A percentile compares a stretch with the other conserved stretches of the same genome.
Evolutionary conservation across 495 filamentous ascomycete genomes (phyloP).

Genomic region (Penicillium angulare): DNA sequence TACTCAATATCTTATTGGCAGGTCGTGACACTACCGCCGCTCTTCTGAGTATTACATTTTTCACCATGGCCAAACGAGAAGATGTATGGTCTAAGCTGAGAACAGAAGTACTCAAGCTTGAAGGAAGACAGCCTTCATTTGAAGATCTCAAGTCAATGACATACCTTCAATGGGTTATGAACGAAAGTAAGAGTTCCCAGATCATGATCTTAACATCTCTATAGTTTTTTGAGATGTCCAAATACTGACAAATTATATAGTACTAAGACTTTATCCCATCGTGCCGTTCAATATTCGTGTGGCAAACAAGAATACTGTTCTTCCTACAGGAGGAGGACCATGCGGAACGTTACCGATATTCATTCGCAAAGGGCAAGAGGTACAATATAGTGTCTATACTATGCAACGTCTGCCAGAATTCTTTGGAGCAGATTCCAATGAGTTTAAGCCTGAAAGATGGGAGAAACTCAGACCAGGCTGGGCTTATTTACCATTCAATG

Average conservation of each 20-base stretch:
- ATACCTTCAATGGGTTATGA: slow-evolving; percentile 21
- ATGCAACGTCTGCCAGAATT: slow-evolving; percentile 50
- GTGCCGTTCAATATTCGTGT: slow-evolving; percentile 41
- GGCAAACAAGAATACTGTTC: slow-evolving; percentile 35
- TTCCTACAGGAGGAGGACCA: slow-evolving; percentile 51
- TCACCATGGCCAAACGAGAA: slow-evolving; percentile 48
- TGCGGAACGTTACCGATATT: slow-evolving; percentile 58
- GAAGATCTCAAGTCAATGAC: slow-evolving; percentile 30
- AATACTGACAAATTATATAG: neutral
- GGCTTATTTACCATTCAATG: slow-evolving; percentile 35
- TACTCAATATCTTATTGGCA: slow-evolving; percentile 51
- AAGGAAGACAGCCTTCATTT: slow-evolving; percentile 5
- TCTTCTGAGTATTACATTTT: slow-evolving; percentile 52
- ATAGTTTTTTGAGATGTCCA: neutral
- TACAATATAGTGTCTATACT: slow-evolving; percentile 34
- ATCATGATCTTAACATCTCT: too few relatives aligned
- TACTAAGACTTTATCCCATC: slow-evolving; percentile 26
- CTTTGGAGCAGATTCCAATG: slow-evolving; percentile 49
- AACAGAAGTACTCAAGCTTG: slow-evolving; percentile 27
- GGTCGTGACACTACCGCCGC: slow-evolving; percentile 62
- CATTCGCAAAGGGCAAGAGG: slow-evolving; percentile 57
- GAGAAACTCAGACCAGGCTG: slow-evolving; percentile 36
- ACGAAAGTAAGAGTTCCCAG: slow-evolving; percentile 23
- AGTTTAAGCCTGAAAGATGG: slow-evolving; percentile 53
- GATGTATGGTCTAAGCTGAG: slow-evolving; percentile 43